phyloP scores from a whole-genome alignment of 345 rosid genomes.

The Citrus unshiu region DNA sequence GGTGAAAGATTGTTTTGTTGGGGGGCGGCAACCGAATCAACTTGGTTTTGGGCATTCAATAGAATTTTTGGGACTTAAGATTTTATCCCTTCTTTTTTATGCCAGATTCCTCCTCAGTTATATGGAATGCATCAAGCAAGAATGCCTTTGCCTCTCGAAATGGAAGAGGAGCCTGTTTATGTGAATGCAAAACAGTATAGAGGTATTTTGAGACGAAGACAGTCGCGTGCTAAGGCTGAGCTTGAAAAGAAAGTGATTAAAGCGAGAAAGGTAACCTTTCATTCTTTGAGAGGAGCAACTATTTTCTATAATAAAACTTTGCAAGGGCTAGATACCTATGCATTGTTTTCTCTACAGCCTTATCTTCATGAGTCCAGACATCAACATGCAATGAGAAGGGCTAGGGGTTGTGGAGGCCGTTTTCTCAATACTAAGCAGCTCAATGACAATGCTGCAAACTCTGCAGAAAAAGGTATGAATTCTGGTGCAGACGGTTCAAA shows the following conservation, averaged over 20 bases:
- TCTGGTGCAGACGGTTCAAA: constrained; percentile 21
- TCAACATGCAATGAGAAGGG: constrained; percentile 69
- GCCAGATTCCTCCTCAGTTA: constrained; percentile 38
- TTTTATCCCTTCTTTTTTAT: not conserved
- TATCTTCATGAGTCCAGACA: constrained; percentile 84
- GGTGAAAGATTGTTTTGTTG: not conserved
- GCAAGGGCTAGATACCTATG: not conserved
- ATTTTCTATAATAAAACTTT: not conserved
- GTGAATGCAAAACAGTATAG: constrained; percentile 75
- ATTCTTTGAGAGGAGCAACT: not conserved
- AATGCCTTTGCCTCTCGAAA: constrained; percentile 66
- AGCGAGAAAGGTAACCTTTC: constrained; percentile 49
- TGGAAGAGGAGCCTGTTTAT: constrained; percentile 72
- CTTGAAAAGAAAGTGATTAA: constrained; percentile 52
- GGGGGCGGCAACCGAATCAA: not conserved
- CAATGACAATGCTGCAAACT: constrained; percentile 19
- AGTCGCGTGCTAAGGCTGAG: constrained; percentile 70
- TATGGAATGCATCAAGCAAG: constrained; percentile 52
- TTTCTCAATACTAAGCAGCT: constrained; percentile 53
- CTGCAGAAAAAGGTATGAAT: constrained; percentile 19
- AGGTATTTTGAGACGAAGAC: constrained; percentile 67
- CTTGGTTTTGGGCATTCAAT: not conserved
- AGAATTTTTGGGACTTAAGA: not conserved
- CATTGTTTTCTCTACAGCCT: constrained; percentile 41
- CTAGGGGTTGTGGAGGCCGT: constrained; percentile 74